Conservation (phyloP, 108 stramenopile species). For the Cyclotella cryptica region DNA sequence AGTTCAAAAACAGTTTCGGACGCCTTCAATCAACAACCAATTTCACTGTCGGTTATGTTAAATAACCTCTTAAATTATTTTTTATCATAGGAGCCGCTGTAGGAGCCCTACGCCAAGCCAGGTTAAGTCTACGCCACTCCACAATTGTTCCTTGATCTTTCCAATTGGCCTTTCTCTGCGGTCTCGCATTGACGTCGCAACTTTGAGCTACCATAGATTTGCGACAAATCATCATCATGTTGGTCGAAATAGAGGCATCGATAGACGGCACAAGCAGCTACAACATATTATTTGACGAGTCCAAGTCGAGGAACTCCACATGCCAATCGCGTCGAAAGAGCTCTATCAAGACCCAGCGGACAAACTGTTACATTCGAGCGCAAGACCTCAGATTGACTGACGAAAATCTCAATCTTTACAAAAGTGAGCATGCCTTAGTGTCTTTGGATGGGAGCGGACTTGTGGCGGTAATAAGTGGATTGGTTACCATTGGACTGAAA, state of each 20-base stretch:
- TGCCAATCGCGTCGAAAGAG: not conserved
- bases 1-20: too few species aligned
- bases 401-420: conserved; percentile 17
- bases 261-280: conserved; percentile 12
- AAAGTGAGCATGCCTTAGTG: conserved; percentile 8
- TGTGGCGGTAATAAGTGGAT: conserved; percentile 42
- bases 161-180: too few species aligned
- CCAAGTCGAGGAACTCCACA: not conserved
- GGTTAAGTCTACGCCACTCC: too few species aligned
- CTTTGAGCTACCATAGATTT: too few species aligned
- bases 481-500: conserved; percentile 47
- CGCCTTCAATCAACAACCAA: too few species aligned
- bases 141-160: too few species aligned
- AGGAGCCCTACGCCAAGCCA: too few species aligned
- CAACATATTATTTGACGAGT: conserved; percentile 12
- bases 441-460: conserved; percentile 18
- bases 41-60: too few species aligned
- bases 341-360: not conserved
- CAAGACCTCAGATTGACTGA: conserved; percentile 18
- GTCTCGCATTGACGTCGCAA: too few species aligned
- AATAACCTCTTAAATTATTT: too few species aligned
- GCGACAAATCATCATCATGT: not conserved
- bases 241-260: conserved; percentile 12
- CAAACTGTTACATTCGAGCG: conserved; percentile 28
- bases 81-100: too few species aligned